Conservation (phyloP, 2,329 filamentous ascomycete genomes). For the Trichocomaceae sp. region DNA sequence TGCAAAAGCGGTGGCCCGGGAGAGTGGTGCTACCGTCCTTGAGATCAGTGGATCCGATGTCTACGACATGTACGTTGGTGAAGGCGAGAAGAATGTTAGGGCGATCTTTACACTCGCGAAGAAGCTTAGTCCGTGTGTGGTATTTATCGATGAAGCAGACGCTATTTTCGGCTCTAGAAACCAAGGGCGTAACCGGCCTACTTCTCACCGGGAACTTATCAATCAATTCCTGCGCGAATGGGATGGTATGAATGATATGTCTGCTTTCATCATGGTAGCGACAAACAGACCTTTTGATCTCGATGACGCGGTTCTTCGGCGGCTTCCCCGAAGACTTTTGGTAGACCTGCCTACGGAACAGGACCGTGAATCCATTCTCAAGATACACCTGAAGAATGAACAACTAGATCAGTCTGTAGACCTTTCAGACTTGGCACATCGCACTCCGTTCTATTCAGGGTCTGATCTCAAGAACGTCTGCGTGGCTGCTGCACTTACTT, state of each 20-base stretch:
- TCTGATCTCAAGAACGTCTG: constrained; percentile 49
- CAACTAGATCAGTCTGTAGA: constrained; percentile 36
- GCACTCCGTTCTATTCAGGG: constrained; percentile 46
- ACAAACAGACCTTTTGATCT: constrained; percentile 94
- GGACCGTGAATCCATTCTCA: constrained; percentile 43
- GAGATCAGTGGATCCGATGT: constrained; percentile 87
- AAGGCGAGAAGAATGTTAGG: constrained; percentile 91
- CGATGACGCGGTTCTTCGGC: constrained; percentile 54
- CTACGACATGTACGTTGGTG: constrained; percentile 93
- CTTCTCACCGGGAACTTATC: constrained; percentile 77
- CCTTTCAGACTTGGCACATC: constrained; percentile 37
- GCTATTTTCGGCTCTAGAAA: constrained; percentile 77
- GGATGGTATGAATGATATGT: constrained; percentile 80
- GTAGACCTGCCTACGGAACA: constrained; percentile 44
- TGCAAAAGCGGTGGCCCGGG: constrained; percentile 59
- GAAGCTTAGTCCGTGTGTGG: constrained; percentile 83
- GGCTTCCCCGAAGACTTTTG: constrained; percentile 44
- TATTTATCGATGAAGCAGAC: constrained; percentile 97
- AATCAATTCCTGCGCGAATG: constrained; percentile 96
- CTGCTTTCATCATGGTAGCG: constrained; percentile 95
- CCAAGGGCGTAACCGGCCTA: constrained; percentile 46
- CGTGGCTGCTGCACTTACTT: constrained; percentile 45
- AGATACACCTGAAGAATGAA: constrained; percentile 46
- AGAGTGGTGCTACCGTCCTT: constrained; percentile 62
- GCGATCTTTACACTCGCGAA: constrained; percentile 87